A percentile compares a stretch with the other conserved stretches of the same genome.
Conservation (phyloP, 768 basidiomycete species). For the Macrolepiota fuliginosa region DNA sequence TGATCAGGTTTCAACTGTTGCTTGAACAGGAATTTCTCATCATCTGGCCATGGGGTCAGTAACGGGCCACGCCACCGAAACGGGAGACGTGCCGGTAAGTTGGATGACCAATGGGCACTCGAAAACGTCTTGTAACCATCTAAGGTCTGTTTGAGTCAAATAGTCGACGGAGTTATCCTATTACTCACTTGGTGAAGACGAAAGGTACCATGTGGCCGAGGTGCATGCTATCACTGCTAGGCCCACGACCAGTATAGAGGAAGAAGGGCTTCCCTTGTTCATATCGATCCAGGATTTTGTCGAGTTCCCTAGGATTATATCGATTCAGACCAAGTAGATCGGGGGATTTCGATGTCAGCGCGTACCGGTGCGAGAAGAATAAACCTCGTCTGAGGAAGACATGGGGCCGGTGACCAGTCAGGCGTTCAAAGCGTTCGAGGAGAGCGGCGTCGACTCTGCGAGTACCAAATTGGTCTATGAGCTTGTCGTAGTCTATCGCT, state of each 20-base stretch:
- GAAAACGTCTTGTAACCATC: conserved; percentile 97
- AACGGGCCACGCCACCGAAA: background rate
- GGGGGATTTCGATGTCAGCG: background rate
- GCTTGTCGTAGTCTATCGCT: conserved; percentile 96
- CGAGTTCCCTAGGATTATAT: conserved; percentile 69
- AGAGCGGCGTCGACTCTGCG: conserved; percentile 72
- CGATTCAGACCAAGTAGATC: background rate
- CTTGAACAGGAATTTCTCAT: conserved; percentile 99
- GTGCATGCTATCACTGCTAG: conserved; percentile 96
- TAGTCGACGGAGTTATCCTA: background rate
- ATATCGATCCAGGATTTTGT: conserved; percentile 90
- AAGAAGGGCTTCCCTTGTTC: conserved; percentile 98
- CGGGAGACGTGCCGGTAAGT: conserved; percentile 67
- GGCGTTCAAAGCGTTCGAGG: conserved; percentile 83
- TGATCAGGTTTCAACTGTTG: conserved; percentile 90
- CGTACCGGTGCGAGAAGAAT: conserved; percentile 97
- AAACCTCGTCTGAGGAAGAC: conserved; percentile 84
- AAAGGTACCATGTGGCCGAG: conserved; percentile 98
- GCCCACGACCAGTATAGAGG: conserved; percentile 96
- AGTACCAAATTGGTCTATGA: conserved; percentile 93
- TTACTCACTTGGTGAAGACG: conserved; percentile 87
- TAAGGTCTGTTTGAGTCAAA: conserved; percentile 25
- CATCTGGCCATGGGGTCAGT: conserved; percentile 50
- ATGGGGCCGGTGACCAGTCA: conserved; percentile 90
- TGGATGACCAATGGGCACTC: conserved; percentile 93